Evolutionary conservation across 139 green algal genomes (phyloP), one percentile per base, ranked within the genome.

Genomic region (Pleodorina starrii): DNA sequence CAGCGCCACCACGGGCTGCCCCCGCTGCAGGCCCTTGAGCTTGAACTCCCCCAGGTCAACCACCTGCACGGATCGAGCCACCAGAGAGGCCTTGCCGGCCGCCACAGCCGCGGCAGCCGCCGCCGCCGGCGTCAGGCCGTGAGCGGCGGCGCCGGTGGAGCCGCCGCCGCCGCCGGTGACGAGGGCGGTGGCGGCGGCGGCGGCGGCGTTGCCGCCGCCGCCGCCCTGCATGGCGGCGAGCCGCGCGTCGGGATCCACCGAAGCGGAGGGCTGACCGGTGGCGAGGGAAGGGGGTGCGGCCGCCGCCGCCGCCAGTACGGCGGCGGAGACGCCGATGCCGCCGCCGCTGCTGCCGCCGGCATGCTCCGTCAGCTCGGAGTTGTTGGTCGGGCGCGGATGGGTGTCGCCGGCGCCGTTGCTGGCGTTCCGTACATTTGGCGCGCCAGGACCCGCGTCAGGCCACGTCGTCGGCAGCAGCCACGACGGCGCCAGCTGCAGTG

Each of bases 11-110:
- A 86, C 79, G 5, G 54, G 38, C 79, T 86, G 79, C 3, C 36
- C 38, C n/a, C 38, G 57, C 54, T 68, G 35, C 54, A 86, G 36
- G 5, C 79, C 79, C 51, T 86, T 86, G 51, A 86, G 38, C 54
- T 57, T 38, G 36, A 86, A 86, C 57, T 74, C 57, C 36, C 79
- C 79, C 25, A 75, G 38, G 21, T 75, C 79, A 40, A 86, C 79
- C 35, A 74, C 79, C 79, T 73, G 54, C 27, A 75, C 50, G 16
- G 35, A 23, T 9, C 75, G 46, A 23, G 7, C 25, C 25, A 66
- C n/a, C 48, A 66, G 16, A 6, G 14, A 66, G n/a, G 75, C 75
- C 75, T 46, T 46, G 17, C 46, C 46, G n/a, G 27, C 46, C 27
- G 46, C 10, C 46, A 46, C 46, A 2, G n/a, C 46, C 46, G 17